phyloP scores from a whole-genome alignment of 441 rosid genomes.

The Raphanus hybrid region DNA sequence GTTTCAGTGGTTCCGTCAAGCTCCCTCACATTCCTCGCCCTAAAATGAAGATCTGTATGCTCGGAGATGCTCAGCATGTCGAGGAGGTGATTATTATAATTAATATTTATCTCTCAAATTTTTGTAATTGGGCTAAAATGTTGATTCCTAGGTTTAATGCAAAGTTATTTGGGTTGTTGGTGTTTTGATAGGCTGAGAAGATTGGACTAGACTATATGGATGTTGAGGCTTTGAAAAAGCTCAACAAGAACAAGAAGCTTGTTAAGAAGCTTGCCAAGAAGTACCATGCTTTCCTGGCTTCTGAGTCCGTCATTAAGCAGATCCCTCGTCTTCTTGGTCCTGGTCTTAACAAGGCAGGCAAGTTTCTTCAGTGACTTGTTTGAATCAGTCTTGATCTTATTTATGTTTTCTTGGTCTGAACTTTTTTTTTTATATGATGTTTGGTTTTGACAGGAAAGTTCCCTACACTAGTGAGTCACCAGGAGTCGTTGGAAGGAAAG shows the following conservation, averaged over 20 bases:
- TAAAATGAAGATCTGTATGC: constrained; percentile 97
- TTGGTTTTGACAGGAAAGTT: constrained; percentile 62
- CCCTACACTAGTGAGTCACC: constrained; percentile 87
- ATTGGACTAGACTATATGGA: constrained; percentile 79
- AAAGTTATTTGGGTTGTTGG: neutral
- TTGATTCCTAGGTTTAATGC: neutral
- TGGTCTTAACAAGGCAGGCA: constrained; percentile 99
- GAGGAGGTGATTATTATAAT: constrained; percentile 65
- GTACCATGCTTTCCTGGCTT: constrained; percentile 94
- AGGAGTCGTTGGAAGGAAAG: constrained; percentile 80
- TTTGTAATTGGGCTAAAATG: neutral
- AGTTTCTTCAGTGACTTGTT: constrained; percentile 68
- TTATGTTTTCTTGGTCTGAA: neutral
- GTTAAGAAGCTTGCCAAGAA: constrained; percentile 93
- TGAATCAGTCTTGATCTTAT: neutral
- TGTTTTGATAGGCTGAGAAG: constrained; percentile 61
- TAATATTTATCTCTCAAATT: neutral
- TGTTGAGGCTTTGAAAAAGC: constrained; percentile 82
- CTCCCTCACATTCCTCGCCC: constrained; percentile 96
- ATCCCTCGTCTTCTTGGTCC: constrained; percentile 98
- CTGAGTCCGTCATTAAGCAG: constrained; percentile 98
- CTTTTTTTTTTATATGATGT: neutral
- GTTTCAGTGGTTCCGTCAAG: constrained; percentile 95
- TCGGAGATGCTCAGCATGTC: constrained; percentile 97
- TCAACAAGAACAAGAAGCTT: constrained; percentile 88